Evolutionary conservation across 176 grass and related monocot genomes (phyloP), one percentile per base, ranked within the genome.

Genomic region (Triticum turgidum): DNA sequence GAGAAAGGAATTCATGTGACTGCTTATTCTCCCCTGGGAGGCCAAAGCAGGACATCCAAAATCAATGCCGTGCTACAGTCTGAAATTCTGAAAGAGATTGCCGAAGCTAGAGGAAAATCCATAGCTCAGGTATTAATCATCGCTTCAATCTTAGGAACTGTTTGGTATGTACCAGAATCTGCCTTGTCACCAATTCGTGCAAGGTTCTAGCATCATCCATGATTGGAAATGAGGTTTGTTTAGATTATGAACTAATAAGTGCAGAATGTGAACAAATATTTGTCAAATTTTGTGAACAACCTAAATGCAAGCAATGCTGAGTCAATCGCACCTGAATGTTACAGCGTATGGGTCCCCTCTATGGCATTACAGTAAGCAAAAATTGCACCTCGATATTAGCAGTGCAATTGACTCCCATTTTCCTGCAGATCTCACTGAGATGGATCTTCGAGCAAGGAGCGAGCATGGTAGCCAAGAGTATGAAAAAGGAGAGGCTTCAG

Each of bases 371-470:
- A 21, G 56, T 1, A 8, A 59, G 29, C 29, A 30, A 1, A 59
- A 21, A 59, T 21, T 59, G 18, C 20, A 21, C 56, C 56, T 59
- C 17, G 21, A 21, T 30, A 41, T 83, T 49, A 63, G 33, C 1
- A 21, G 18, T 11, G 27, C 1, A n/a, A 70, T 24, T 82, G 63
- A 86, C 7, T 52, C 0, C 21, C 14, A 1, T 62, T 82, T 69
- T 45, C 33, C 64, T 52, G 52, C 65, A 94, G 94, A 86, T 97
- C 62, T 90, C 92, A 39, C 65, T 94, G 54, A 89, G 92, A 35
- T 94, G 92, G 94, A 66, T 92, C 42, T 77, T 88, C 14, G 79
- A 97, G 80, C 92, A 97, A 94, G 89, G 92, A 0, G 86, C 58
- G 7, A 84, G 89, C 87, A 78, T 92, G 39, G 88, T 90, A 30